A percentile compares a stretch with the other conserved stretches of the same genome.
These are phyloP conservation scores for Cerioporus squamosus DNA, from an alignment of 1,284 basidiomycete species.

Conservation along the genomic window DNA sequence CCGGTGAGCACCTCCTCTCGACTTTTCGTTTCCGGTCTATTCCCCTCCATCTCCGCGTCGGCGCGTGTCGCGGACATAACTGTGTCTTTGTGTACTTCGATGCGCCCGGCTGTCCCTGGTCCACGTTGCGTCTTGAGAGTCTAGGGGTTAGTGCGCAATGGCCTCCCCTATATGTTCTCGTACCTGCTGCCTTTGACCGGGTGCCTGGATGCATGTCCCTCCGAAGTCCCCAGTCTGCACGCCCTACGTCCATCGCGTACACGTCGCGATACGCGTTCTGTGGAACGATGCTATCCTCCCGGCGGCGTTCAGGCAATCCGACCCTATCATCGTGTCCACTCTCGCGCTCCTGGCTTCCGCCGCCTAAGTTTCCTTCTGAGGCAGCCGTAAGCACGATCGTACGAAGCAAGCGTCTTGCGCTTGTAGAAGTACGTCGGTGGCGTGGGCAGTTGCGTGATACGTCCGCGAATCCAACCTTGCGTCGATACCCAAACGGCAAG, in stretches of 20 bases:
- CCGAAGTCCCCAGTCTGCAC: neutral
- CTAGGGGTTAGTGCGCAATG: slow-evolving; percentile 13
- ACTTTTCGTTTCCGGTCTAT: slow-evolving; percentile 1
- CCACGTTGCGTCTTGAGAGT: neutral
- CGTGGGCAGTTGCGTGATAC: neutral
- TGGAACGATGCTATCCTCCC: too few species aligned
- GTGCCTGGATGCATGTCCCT: slow-evolving; percentile 2
- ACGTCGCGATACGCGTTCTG: too few species aligned
- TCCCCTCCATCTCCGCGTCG: neutral
- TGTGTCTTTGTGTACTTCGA: neutral
- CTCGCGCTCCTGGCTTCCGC: too few species aligned
- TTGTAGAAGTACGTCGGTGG: too few species aligned
- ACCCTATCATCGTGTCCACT: too few species aligned
- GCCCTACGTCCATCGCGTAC: neutral
- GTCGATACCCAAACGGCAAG: neutral
- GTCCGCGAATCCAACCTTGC: neutral
- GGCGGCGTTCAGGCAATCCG: too few species aligned
- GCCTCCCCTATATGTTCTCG: slow-evolving; percentile 1
- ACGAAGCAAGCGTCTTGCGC: too few species aligned
- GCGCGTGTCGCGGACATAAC: neutral
- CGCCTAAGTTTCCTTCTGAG: too few species aligned
- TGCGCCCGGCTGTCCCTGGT: slow-evolving; percentile 1
- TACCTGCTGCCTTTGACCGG: slow-evolving; percentile 3
- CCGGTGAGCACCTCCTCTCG: slow-evolving; percentile 56
- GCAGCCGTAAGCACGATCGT: too few species aligned